Evolutionary conservation across 768 basidiomycete genomes (phyloP).

Genomic region (Ephemerocybe angulata): DNA sequence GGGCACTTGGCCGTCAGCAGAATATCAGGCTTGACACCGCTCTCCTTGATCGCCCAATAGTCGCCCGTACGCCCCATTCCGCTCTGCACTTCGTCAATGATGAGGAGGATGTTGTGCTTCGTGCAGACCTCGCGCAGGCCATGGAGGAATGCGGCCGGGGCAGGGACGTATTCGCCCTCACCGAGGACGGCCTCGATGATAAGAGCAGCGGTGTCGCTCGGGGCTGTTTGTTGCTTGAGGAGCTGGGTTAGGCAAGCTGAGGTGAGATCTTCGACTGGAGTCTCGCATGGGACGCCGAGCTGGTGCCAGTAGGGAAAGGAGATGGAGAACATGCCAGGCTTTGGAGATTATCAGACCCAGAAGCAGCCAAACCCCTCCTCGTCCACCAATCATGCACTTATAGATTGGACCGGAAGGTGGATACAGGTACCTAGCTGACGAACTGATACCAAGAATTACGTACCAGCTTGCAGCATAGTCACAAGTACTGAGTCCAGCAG

Average conservation of each 20-base stretch:
- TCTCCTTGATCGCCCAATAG: conserved; percentile 78
- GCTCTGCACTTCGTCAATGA: conserved; percentile 84
- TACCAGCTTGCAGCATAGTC: no score
- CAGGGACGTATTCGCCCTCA: conserved; percentile 93
- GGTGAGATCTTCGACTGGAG: conserved; percentile 55
- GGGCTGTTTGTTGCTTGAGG: conserved; percentile 71
- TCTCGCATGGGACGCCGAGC: conserved; percentile 51
- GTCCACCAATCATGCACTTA: no score
- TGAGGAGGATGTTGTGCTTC: conserved; percentile 77
- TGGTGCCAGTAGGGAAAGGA: conserved; percentile 97
- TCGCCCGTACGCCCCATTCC: conserved; percentile 89
- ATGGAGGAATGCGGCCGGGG: conserved; percentile 73
- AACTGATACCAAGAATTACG: no score
- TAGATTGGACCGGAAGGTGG: no score
- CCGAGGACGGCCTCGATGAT: conserved; percentile 91
- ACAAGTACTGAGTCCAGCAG: no score
- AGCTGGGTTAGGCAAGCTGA: conserved; percentile 71
- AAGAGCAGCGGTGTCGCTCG: conserved; percentile 89
- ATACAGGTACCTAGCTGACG: no score
- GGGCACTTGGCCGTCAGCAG: conserved; percentile 88
- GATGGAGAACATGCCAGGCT: conserved; percentile 80
- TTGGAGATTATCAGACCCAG: no score
- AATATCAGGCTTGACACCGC: conserved; percentile 84
- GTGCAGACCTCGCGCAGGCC: conserved; percentile 83
- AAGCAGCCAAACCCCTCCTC: no score